These are phyloP conservation scores for Ballota nigra DNA, from an alignment of 257 asterid genomes.

Conservation along the genomic window DNA sequence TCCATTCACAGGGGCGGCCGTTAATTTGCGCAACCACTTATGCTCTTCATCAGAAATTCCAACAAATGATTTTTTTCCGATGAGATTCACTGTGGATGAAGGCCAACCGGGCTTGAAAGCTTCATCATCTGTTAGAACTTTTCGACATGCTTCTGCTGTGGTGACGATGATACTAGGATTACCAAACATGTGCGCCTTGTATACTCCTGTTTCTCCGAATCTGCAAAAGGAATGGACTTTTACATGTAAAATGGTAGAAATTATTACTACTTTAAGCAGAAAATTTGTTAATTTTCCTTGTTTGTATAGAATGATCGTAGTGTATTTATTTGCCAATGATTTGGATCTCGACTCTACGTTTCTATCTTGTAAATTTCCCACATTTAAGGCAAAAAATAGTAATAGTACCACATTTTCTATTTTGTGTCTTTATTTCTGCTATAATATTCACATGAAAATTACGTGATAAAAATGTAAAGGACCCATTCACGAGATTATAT, in stretches of 20 bases:
- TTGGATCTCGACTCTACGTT: not conserved
- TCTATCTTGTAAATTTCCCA: not conserved
- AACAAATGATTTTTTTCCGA: constrained; percentile 68
- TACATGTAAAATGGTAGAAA: not conserved
- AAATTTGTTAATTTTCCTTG: not conserved
- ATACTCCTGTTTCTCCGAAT: constrained; percentile 60
- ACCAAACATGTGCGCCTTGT: constrained; percentile 78
- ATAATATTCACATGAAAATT: no score
- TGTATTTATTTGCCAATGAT: not conserved
- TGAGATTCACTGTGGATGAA: constrained; percentile 52
- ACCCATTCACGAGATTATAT: no score
- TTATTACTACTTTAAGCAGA: not conserved
- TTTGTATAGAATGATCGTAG: not conserved
- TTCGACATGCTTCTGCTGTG: constrained; percentile 61
- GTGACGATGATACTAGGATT: constrained; percentile 73
- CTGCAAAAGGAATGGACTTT: constrained; percentile 28
- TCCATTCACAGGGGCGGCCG: constrained; percentile 80
- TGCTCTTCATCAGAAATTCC: constrained; percentile 62
- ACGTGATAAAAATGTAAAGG: no score
- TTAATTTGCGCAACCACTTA: constrained; percentile 62
- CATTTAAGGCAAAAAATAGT: no score
- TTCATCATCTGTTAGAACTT: constrained; percentile 65
- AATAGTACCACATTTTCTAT: no score
- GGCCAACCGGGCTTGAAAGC: constrained; percentile 91
- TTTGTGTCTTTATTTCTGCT: no score